These are phyloP conservation scores for Candida sp. DNA, from an alignment of 1,139 yeast genomes.

Conservation along the genomic window DNA sequence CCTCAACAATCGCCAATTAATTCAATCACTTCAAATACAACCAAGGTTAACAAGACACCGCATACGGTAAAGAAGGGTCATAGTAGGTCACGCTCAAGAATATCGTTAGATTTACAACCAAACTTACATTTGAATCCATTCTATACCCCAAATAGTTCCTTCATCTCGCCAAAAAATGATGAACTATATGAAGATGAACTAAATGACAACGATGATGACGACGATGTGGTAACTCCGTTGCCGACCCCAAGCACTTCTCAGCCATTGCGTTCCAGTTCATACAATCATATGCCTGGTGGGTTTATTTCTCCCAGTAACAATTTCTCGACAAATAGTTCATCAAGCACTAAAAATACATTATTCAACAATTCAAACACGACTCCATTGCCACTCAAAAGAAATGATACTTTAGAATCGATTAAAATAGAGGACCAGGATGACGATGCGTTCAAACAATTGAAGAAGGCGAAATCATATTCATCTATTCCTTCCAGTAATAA, in stretches of 20 bases:
- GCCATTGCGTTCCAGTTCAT: slow-evolving; percentile 4
- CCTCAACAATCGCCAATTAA: slow-evolving; percentile 22
- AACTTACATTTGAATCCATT: slow-evolving; percentile 36
- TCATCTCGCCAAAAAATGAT: slow-evolving; percentile 34
- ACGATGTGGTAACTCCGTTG: slow-evolving; percentile 31
- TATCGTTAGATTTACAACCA: slow-evolving; percentile 30
- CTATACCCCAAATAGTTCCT: slow-evolving; percentile 37
- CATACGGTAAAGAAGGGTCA: slow-evolving; percentile 28
- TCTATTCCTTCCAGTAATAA: slow-evolving; percentile 8
- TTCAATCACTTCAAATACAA: slow-evolving; percentile 10
- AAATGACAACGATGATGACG: slow-evolving; percentile 23
- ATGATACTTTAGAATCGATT: slow-evolving; percentile 28
- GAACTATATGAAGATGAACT: slow-evolving; percentile 14
- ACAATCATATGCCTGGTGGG: slow-evolving; percentile 6
- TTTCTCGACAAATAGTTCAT: slow-evolving; percentile 4
- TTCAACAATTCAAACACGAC: slow-evolving; percentile 7
- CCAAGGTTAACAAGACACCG: slow-evolving; percentile 30
- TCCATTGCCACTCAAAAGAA: slow-evolving; percentile 14
- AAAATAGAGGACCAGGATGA: slow-evolving; percentile 41
- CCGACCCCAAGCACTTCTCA: slow-evolving; percentile 21
- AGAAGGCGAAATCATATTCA: slow-evolving; percentile 35
- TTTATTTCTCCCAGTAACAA: slow-evolving; percentile 3
- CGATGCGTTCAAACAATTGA: slow-evolving; percentile 42
- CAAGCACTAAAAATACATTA: slow-evolving; percentile 8
- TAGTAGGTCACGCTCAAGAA: slow-evolving; percentile 38